Evolutionary conservation across 1,284 basidiomycete genomes (phyloP).

Genomic region (Cronartium quercuum): DNA sequence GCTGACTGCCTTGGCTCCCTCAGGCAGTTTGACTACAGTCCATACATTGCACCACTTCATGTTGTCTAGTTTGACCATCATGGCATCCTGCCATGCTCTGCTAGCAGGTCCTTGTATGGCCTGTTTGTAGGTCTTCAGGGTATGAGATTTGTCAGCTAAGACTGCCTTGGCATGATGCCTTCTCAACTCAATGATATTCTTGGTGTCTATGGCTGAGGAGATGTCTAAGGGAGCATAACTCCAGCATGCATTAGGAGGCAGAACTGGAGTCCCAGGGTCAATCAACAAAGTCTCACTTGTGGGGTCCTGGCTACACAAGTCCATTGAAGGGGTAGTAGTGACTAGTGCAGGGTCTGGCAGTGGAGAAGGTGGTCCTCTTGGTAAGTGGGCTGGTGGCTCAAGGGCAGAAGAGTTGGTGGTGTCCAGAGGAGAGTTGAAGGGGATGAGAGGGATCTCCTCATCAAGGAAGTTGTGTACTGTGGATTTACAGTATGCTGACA

Average conservation of each 20-base stretch:
- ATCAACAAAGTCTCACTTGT: no score
- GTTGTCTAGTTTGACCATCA: neutral
- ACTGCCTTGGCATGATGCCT: neutral
- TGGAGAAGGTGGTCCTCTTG: neutral
- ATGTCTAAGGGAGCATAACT: neutral
- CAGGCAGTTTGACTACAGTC: neutral
- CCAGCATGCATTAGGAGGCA: neutral
- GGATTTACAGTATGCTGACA: neutral
- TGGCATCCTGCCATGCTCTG: neutral
- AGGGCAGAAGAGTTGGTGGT: neutral
- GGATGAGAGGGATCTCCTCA: neutral
- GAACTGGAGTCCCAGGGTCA: no score
- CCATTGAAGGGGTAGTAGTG: no score
- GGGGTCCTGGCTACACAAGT: no score
- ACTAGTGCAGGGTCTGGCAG: no score
- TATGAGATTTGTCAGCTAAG: neutral
- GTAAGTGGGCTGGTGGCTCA: neutral
- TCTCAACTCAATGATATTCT: neutral
- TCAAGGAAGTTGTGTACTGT: neutral
- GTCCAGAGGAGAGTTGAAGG: neutral
- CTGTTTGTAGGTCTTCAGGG: constrained; percentile 8
- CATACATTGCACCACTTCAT: constrained; percentile 1
- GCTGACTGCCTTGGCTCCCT: neutral
- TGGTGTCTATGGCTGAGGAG: neutral
- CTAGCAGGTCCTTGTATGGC: neutral